Conservation (phyloP, 2,329 filamentous ascomycete species). For the Fusarium sp. region DNA sequence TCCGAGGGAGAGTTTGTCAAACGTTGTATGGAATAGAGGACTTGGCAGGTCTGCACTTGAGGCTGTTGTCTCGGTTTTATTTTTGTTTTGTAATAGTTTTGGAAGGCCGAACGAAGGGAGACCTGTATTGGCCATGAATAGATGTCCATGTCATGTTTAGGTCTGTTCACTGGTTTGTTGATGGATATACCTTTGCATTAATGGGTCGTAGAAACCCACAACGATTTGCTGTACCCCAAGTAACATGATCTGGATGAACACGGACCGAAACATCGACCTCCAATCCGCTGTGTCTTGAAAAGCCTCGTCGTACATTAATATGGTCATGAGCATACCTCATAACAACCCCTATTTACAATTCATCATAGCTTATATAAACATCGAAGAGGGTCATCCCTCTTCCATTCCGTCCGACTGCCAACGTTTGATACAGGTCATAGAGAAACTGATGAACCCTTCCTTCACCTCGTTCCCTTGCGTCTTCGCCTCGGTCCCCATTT, state of each 20-base stretch:
- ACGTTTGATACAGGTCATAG: neutral
- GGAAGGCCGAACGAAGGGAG: conserved; percentile 1
- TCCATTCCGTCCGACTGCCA: conserved; percentile 19
- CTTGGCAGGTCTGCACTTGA: neutral
- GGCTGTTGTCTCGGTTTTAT: conserved; percentile 13
- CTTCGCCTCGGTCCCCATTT: conserved; percentile 5
- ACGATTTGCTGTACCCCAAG: neutral
- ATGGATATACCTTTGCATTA: conserved; percentile 32
- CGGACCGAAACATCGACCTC: neutral
- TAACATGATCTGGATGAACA: neutral
- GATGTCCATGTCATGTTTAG: neutral
- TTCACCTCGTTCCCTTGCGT: conserved; percentile 19
- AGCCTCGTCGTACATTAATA: conserved; percentile 18
- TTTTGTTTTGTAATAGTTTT: conserved; percentile 8
- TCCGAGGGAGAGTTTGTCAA: neutral
- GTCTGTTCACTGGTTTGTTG: neutral
- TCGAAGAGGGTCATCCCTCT: conserved; percentile 5
- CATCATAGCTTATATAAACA: conserved; percentile 20
- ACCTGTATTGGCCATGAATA: neutral
- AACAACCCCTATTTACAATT: conserved; percentile 3
- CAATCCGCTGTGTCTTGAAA: neutral
- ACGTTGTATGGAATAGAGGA: neutral
- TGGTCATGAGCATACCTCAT: neutral
- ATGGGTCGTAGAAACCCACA: conserved; percentile 12
- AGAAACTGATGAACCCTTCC: neutral